These are phyloP conservation scores for Leishmania lainsoni DNA, from an alignment of 208 protist species.

Conservation along the genomic window DNA sequence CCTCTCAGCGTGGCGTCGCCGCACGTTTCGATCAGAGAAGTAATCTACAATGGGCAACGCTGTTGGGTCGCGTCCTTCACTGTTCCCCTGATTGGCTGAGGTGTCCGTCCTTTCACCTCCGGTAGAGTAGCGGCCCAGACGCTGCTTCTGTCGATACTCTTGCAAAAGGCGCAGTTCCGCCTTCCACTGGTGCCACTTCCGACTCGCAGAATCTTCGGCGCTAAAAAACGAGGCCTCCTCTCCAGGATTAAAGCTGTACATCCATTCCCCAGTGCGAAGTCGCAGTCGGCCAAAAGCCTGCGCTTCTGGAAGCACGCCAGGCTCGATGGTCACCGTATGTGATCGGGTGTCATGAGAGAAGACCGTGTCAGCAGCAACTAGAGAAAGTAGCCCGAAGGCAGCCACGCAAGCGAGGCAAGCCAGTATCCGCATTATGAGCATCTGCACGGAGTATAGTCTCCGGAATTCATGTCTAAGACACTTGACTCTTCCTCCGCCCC, in stretches of 20 bases:
- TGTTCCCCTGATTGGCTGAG: neutral
- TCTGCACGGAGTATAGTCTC: too few species aligned
- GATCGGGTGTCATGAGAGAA: neutral
- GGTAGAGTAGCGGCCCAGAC: neutral
- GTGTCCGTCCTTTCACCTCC: neutral
- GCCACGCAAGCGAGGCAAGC: neutral
- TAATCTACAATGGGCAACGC: neutral
- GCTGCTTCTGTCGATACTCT: constrained; percentile 15
- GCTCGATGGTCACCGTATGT: constrained; percentile 3
- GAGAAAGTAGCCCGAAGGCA: neutral
- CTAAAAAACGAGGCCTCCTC: constrained; percentile 54
- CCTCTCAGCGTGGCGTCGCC: constrained; percentile 1
- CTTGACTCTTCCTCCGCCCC: neutral
- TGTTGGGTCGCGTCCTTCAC: too few species aligned
- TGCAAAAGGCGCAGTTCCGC: constrained; percentile 22
- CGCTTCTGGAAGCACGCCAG: constrained; percentile 33
- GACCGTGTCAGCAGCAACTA: neutral
- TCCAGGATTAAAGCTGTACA: constrained; percentile 30
- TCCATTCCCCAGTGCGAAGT: constrained; percentile 36
- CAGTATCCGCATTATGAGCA: neutral
- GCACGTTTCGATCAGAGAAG: constrained; percentile 28
- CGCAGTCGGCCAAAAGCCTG: neutral
- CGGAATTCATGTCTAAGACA: too few species aligned
- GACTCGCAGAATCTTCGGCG: constrained; percentile 46
- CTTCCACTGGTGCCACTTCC: constrained; percentile 37